These are phyloP conservation scores for Aquilaria agallochum DNA, from an alignment of 441 rosid species.

Conservation along the genomic window DNA sequence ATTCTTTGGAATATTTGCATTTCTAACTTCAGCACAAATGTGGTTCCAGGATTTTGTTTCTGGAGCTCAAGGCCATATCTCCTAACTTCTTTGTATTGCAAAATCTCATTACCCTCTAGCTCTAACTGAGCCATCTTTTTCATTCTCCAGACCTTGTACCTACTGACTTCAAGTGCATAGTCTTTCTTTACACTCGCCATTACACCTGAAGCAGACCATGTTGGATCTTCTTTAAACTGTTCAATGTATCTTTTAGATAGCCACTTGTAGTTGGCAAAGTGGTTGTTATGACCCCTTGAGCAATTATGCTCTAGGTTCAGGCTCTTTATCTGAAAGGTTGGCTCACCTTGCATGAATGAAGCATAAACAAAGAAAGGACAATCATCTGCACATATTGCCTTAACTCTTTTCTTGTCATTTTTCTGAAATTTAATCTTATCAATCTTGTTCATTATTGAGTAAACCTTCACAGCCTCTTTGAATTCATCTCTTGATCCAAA, in stretches of 20 bases:
- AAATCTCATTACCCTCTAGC: not conserved
- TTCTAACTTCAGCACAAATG: not conserved
- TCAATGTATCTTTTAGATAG: not conserved
- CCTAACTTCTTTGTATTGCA: not conserved
- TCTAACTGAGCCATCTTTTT: not conserved
- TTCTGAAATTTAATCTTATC: not conserved
- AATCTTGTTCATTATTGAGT: too few relatives aligned
- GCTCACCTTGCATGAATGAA: not conserved
- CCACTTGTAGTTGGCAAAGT: not conserved
- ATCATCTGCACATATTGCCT: not conserved
- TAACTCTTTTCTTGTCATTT: not conserved
- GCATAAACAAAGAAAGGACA: not conserved
- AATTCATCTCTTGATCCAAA: too few relatives aligned
- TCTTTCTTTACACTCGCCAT: too few relatives aligned
- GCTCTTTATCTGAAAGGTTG: not conserved
- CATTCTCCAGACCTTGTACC: not conserved
- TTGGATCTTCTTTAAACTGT: not conserved
- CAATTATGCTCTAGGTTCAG: not conserved
- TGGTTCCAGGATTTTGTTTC: not conserved
- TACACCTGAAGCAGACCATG: not conserved
- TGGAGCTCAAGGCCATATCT: not conserved
- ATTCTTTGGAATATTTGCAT: not conserved
- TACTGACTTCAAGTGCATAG: too few relatives aligned
- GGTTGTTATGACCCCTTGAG: not conserved
- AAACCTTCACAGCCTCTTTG: too few relatives aligned